Base-by-base conservation (phyloP, 192 early-diverging fungal genomes). In the Coemansia furcata region DNA sequence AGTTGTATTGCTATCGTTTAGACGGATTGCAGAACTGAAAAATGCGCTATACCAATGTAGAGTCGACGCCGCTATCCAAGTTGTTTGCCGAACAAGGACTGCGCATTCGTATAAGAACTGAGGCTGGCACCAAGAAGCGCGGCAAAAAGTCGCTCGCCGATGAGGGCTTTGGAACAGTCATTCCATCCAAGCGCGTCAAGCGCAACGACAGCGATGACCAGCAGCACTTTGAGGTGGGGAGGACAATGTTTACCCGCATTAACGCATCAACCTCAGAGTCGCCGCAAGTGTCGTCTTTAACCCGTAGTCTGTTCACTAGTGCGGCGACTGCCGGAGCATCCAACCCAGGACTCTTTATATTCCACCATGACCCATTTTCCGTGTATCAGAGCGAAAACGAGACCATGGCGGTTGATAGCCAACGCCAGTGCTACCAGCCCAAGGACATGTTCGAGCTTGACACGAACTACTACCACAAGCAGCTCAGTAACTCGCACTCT, bases 71-170 rank as follows among this genome's bases (percentile, higher is more conserved):
- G 62, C 70, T 98, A n/a, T 94, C 94, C 12, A 85, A 91, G 62
- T 85, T 90, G 15, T 96, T 98, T 89, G 93, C 96, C 19, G 93
- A 96, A 54, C 96, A 98, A 73, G 96, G 96, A 0, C 76, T 98
- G 42, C 94, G 94, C 66, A 95, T 98, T 62, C 86, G 96, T 50
- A 95, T 98, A 55, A 86, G 94, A 32, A 98, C 94, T 63, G 96
- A 98, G 80, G 85, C 88, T 21, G 83, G 86, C 6, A 79, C 82
- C 11, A 78, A 76, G 40, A 84, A 84, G 59, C 73, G 80, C 0
- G 71, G 68, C 60, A 78, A 63, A 38, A 73, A 69, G 50, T 7
- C 63, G 1, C 29, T 33, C 19, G 44, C 38, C 23, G 40, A 57
- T 12, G 32, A 42, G 40, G 36, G n/a, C 38, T 35, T 57, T 32